Base-by-base conservation (phyloP, 208 protist genomes). In the Leptomonas pyrrhocoris region DNA sequence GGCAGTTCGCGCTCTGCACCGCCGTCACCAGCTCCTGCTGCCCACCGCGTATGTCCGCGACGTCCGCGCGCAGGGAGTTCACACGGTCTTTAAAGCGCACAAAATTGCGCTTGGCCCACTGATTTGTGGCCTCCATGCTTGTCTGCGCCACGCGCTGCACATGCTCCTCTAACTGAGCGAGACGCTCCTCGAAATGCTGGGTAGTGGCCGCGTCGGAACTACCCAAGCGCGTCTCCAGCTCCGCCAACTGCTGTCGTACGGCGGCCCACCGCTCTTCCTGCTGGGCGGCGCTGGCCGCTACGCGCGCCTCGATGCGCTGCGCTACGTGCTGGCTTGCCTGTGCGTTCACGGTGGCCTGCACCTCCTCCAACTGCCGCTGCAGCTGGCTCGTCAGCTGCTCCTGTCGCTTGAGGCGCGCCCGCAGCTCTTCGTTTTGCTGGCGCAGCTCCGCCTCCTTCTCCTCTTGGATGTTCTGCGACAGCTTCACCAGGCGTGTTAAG, bases 61-160 rank as follows among this genome's bases (percentile, higher is more conserved):
- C 40, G 34, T 80, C 79, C 11, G 63, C 58, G 12, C 70, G 60
- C 46, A 89, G 53, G 42, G 60, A 57, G 54, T 92, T 84, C 7
- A 93, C 74, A 27, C 88, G 88, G 74, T 95, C 75, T 58, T 92
- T 93, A 38, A 95, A 81, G 19, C 85, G 86, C 69, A 90, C 79
- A 69, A 95, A 71, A 73, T 93, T 95, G 56, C 85, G 75, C 58
- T 72, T 84, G 31, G 80, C 76, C 87, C 87, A 95, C 75, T 88
- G 73, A 54, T 81, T 74, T 27, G 79, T 89, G 23, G 67, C 79
- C 28, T 86, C 83, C 13, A 90, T 59, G 45, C 87, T 87, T 6
- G 74, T 71, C 55, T 65, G 54, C 56, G 46, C 68, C 34, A 69
- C 53, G 9, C 40, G 54, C 55, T 68, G 48, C 68, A 78, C 25